Conservation (phyloP, 2,329 filamentous ascomycete species). For the Fusarium camptoceras region DNA sequence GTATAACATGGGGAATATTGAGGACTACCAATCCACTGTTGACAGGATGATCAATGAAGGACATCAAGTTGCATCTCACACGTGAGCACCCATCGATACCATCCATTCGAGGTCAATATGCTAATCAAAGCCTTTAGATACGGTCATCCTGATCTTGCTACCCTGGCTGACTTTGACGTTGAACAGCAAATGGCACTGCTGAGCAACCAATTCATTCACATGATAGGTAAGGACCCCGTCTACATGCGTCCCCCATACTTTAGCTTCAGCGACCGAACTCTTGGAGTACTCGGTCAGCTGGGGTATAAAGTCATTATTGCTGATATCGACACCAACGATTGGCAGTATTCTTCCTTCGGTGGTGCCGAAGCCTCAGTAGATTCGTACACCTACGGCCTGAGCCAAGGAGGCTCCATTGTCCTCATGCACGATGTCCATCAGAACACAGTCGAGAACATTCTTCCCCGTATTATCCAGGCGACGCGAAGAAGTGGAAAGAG, state of each 20-base stretch:
- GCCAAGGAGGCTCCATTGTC: conserved; percentile 20
- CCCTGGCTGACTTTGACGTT: not conserved
- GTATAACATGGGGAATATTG: conserved; percentile 8
- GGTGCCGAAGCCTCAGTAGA: conserved; percentile 9
- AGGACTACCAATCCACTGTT: conserved; percentile 15
- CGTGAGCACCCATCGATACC: not conserved
- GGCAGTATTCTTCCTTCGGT: conserved; percentile 12
- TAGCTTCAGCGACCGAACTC: conserved; percentile 18
- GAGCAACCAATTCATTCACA: not conserved
- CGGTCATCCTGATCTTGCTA: conserved; percentile 13
- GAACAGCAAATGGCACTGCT: conserved; percentile 25
- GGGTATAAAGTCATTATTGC: conserved; percentile 29
- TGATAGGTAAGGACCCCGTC: conserved; percentile 23
- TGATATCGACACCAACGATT: conserved; percentile 32
- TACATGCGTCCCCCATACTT: conserved; percentile 31
- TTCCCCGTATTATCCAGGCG: conserved; percentile 11
- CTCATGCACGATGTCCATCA: conserved; percentile 25
- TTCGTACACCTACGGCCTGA: not conserved
- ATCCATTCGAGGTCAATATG: not conserved
- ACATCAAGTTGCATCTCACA: conserved; percentile 24
- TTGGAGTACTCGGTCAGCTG: conserved; percentile 3
- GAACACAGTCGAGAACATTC: conserved; percentile 19
- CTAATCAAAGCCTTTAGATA: not conserved
- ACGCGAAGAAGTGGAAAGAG: conserved; percentile 10
- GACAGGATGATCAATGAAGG: conserved; percentile 15